These are phyloP conservation scores for Suillus discolor DNA, from an alignment of 768 basidiomycete species.

Conservation along the genomic window DNA sequence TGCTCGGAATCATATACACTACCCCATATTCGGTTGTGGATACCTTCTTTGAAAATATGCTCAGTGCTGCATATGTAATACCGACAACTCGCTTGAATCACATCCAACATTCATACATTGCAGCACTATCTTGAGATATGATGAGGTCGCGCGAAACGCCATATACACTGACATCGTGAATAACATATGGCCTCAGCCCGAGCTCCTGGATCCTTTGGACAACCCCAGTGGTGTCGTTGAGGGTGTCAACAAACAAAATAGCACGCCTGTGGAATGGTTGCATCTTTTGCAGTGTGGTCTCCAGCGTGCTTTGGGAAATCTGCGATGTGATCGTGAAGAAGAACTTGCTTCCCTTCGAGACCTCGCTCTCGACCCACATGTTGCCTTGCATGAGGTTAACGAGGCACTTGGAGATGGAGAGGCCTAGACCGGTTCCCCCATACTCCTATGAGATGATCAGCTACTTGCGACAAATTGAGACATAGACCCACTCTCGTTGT, in stretches of 20 bases:
- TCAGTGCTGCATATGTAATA: conserved; percentile 54
- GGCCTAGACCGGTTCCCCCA: conserved; percentile 93
- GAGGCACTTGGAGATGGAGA: conserved; percentile 96
- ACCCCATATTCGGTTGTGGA: no score
- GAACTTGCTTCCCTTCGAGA: conserved; percentile 90
- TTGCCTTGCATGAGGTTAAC: conserved; percentile 98
- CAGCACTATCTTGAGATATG: no score
- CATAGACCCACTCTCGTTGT: conserved; percentile 76
- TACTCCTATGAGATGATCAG: conserved; percentile 65
- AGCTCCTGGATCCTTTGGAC: conserved; percentile 77
- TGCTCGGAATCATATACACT: no score
- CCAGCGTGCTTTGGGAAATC: conserved; percentile 74
- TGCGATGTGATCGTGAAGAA: conserved; percentile 95
- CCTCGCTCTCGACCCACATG: conserved; percentile 98
- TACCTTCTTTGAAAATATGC: conserved; percentile 84
- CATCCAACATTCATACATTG: no score
- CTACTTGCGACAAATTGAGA: conserved; percentile 12
- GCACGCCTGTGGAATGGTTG: conserved; percentile 84
- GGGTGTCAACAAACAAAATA: conserved; percentile 90
- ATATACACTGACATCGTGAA: conserved; percentile 77
- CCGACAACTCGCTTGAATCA: background rate
- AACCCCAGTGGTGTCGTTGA: conserved; percentile 74
- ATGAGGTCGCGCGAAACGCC: no score
- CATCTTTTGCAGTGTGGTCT: conserved; percentile 77
- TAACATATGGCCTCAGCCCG: conserved; percentile 74